Conservation (phyloP, 768 basidiomycete genomes). For the Naganishia vaughanmartiniae region DNA sequence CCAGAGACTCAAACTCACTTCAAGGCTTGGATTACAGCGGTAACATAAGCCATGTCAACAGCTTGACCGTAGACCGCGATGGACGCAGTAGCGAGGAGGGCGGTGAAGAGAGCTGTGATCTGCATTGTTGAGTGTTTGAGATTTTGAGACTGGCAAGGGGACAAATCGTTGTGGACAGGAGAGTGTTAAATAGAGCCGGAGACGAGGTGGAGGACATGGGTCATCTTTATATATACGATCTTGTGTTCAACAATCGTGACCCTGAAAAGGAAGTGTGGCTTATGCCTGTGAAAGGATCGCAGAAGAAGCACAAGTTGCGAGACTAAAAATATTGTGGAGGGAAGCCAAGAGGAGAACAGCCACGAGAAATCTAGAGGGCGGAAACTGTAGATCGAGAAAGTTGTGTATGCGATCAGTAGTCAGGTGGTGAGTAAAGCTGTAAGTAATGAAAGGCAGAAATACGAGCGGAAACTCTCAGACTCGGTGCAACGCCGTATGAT, state of each 20-base stretch:
- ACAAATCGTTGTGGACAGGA: background rate
- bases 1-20: conserved; percentile 36
- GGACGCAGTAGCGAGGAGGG: background rate
- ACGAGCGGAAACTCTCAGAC: background rate
- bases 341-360: background rate
- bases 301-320: background rate
- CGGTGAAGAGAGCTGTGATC: background rate
- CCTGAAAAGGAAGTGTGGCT: background rate
- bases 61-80: background rate
- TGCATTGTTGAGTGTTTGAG: background rate
- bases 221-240: background rate
- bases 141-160: background rate
- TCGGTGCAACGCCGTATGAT: background rate
- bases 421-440: background rate
- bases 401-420: conserved; percentile 1
- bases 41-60: background rate
- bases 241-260: background rate
- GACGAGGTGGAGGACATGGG: background rate
- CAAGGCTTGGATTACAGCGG: conserved; percentile 39
- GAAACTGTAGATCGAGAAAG: conserved; percentile 15
- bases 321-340: background rate
- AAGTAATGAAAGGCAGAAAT: background rate
- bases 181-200: background rate
- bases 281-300: background rate
- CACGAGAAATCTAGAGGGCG: background rate